A percentile compares a stretch with the other conserved stretches of the same genome.
Evolutionary conservation across 352 stramenopile genomes (phyloP).

Genomic region (Pythium insidiosum): DNA sequence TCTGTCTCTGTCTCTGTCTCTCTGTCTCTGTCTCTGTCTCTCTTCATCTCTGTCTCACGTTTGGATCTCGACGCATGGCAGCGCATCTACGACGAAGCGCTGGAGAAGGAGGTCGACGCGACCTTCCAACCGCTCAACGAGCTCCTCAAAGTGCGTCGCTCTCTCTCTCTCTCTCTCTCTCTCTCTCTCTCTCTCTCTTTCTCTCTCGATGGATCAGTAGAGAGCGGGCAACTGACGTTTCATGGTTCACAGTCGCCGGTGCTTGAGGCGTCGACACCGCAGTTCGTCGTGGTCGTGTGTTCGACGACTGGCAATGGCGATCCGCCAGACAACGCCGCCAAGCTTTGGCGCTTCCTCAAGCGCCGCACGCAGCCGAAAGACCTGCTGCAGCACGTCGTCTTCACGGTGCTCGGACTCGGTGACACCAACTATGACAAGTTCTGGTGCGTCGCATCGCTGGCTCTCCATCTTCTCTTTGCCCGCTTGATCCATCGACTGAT

Average conservation of each 20-base stretch:
- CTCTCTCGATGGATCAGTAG: no score
- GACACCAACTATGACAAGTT: conserved; percentile 98
- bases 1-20: not conserved
- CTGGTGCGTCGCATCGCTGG: conserved; percentile 74
- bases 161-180: no score
- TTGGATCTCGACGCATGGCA: no score
- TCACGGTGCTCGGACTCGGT: conserved; percentile 88
- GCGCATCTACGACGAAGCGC: conserved; percentile 59
- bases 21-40: not conserved
- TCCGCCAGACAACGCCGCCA: conserved; percentile 88
- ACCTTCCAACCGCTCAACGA: conserved; percentile 52
- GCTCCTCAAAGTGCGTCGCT: conserved; percentile 54
- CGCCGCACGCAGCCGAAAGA: conserved; percentile 72
- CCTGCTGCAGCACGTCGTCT: conserved; percentile 68
- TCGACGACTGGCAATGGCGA: conserved; percentile 96
- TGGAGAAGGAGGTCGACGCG: conserved; percentile 42
- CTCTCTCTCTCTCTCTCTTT: no score
- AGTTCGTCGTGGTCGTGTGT: conserved; percentile 82
- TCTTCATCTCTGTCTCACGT: no score
- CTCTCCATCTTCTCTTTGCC: no score
- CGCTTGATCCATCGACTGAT: not conserved
- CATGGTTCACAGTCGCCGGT: no score
- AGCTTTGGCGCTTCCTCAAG: conserved; percentile 92
- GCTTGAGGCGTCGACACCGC: conserved; percentile 23
- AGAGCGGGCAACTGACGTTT: no score